Conservation (phyloP, 1,139 yeast species). For the Debaryomyces udenii region DNA sequence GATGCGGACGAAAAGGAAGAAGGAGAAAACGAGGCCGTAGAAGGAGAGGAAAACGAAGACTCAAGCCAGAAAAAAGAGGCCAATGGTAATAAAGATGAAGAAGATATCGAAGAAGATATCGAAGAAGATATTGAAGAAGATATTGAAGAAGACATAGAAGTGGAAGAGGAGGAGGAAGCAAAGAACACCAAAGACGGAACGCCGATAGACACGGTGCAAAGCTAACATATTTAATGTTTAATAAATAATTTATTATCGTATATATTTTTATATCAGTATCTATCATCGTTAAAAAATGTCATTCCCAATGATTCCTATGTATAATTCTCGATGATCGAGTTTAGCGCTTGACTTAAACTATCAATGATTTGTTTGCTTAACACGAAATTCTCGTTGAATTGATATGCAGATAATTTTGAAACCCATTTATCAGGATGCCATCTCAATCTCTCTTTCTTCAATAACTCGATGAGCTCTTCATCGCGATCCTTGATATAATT, state of each 20-base stretch:
- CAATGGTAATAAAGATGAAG: constrained; percentile 14
- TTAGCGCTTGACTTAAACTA: constrained; percentile 35
- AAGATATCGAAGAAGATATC: constrained; percentile 15
- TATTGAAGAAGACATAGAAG: constrained; percentile 13
- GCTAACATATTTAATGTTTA: constrained; percentile 10
- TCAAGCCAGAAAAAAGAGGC: constrained; percentile 11
- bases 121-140: constrained; percentile 20
- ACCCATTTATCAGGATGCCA: constrained; percentile 75
- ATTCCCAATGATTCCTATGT: constrained; percentile 10
- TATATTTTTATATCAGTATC: constrained; percentile 5
- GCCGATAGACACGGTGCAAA: constrained; percentile 9
- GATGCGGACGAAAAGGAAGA: constrained; percentile 56
- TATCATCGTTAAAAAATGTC: constrained; percentile 6
- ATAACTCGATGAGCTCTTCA: constrained; percentile 25
- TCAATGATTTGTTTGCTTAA: constrained; percentile 32
- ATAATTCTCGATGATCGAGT: constrained; percentile 25
- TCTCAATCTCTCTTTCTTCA: constrained; percentile 55
- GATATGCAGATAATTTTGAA: constrained; percentile 16
- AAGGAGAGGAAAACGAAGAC: constrained; percentile 10
- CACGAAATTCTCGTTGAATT: constrained; percentile 9
- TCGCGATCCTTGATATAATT: constrained; percentile 19
- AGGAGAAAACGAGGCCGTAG: constrained; percentile 30
- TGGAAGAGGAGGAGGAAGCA: constrained; percentile 15
- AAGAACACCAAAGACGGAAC: constrained; percentile 5
- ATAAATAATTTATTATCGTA: constrained; percentile 10